Evolutionary conservation across 139 green algal species (phyloP).

Genomic region (Chlamydomonas schloesseri): DNA sequence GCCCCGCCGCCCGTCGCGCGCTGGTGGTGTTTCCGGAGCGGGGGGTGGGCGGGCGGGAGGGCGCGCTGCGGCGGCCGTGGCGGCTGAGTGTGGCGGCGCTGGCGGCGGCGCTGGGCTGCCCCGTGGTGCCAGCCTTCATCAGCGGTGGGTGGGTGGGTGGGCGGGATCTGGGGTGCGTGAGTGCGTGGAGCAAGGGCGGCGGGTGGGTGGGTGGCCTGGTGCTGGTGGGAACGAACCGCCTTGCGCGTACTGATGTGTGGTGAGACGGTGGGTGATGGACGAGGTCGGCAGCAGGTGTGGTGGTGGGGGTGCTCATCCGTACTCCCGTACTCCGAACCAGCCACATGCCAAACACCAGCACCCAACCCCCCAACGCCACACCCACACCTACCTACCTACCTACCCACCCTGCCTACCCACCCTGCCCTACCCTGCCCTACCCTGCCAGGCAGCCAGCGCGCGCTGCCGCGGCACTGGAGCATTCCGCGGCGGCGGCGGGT

Average conservation of each 20-base stretch:
- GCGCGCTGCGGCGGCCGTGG: slow-evolving; percentile 30
- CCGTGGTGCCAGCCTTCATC: slow-evolving; percentile 9
- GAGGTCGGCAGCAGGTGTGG: too few relatives aligned
- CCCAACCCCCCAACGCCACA: too few relatives aligned
- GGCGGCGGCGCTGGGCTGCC: not conserved
- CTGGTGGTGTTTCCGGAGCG: slow-evolving; percentile 33
- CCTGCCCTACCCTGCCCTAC: too few relatives aligned
- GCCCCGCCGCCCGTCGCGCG: not conserved
- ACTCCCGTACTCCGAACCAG: too few relatives aligned
- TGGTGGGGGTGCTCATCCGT: not conserved
- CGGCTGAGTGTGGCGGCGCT: not conserved
- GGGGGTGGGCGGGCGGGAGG: slow-evolving; percentile 6
- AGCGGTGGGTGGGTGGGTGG: not conserved
- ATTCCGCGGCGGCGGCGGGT: not conserved
- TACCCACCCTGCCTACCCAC: too few relatives aligned
- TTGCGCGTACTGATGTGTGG: too few relatives aligned
- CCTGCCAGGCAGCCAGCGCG: slow-evolving; percentile 5
- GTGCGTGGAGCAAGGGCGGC: too few relatives aligned
- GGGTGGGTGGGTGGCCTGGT: too few relatives aligned
- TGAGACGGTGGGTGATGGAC: too few relatives aligned
- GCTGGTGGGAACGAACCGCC: too few relatives aligned
- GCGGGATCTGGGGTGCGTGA: not conserved
- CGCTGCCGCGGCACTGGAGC: slow-evolving; percentile 17
- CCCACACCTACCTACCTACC: too few relatives aligned
- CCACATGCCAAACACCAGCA: too few relatives aligned